Conservation (phyloP, 2,329 filamentous ascomycete genomes). For the Ophiocordyceps robertsii region DNA sequence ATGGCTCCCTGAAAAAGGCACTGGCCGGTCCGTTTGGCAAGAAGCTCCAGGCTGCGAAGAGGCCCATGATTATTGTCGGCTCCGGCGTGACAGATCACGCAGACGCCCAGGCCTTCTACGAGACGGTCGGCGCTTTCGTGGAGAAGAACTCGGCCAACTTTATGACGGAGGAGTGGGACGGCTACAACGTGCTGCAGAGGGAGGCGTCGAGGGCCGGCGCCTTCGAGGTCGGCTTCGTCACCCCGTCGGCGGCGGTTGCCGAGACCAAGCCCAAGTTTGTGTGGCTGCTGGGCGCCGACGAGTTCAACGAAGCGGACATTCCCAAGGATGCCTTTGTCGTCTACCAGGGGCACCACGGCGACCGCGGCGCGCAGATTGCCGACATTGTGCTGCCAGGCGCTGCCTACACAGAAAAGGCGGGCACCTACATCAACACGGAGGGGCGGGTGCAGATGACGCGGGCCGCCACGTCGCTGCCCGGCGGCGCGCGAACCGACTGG, state of each 20-base stretch:
- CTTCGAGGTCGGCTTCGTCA: constrained; percentile 90
- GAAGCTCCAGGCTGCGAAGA: constrained; percentile 77
- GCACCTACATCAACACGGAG: constrained; percentile 95
- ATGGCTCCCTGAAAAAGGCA: constrained; percentile 69
- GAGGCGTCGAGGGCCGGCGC: constrained; percentile 85
- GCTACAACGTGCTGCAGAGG: constrained; percentile 92
- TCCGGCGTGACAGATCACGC: constrained; percentile 82
- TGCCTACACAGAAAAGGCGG: constrained; percentile 93
- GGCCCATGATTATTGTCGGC: constrained; percentile 92
- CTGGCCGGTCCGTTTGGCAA: constrained; percentile 83
- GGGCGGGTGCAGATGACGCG: constrained; percentile 90
- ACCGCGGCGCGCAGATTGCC: constrained; percentile 81
- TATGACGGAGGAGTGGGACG: constrained; percentile 83
- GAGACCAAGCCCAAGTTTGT: constrained; percentile 85
- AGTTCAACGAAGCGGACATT: constrained; percentile 72
- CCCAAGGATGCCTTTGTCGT: constrained; percentile 94
- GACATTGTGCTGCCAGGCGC: constrained; percentile 89
- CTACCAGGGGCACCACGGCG: constrained; percentile 97
- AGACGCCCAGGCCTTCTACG: constrained; percentile 87
- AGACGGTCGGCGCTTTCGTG: constrained; percentile 78
- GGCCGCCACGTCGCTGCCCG: constrained; percentile 75
- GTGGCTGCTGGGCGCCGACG: constrained; percentile 93
- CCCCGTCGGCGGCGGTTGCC: constrained; percentile 68
- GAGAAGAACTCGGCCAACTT: constrained; percentile 90
- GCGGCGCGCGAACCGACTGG: constrained; percentile 91